These are phyloP conservation scores for Chlamydomonas sphaeroides DNA, from an alignment of 139 green algal species.

Conservation along the genomic window DNA sequence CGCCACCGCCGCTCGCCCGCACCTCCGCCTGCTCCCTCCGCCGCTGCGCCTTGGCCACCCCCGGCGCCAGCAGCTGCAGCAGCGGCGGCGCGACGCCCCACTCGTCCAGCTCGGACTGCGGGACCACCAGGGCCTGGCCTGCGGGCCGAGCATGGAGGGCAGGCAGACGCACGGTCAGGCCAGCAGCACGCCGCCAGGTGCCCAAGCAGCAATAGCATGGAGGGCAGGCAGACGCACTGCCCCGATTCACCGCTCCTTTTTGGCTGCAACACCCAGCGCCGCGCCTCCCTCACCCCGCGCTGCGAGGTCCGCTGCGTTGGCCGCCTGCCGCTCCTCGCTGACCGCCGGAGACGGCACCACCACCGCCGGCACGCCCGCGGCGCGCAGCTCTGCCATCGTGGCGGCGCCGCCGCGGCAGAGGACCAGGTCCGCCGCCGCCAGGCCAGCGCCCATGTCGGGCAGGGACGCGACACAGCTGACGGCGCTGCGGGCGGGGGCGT, in stretches of 20 bases:
- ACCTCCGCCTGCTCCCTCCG: too few relatives aligned
- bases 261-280: neutral
- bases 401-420: slow-evolving; percentile 12
- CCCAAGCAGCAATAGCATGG: neutral
- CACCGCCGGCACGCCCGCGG: neutral
- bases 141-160: neutral
- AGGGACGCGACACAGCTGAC: slow-evolving; percentile 10
- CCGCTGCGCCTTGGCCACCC: too few relatives aligned
- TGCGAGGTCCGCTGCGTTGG: slow-evolving; percentile 18
- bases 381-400: slow-evolving; percentile 26
- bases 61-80: slow-evolving; percentile 12
- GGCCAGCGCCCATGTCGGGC: neutral
- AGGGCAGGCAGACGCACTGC: neutral
- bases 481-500: too few relatives aligned
- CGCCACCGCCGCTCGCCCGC: too few relatives aligned
- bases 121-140: slow-evolving; percentile 14
- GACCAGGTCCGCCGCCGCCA: slow-evolving; percentile 23
- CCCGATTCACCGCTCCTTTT: neutral
- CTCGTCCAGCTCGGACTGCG: slow-evolving; percentile 27
- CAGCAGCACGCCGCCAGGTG: too few relatives aligned
- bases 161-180: too few relatives aligned
- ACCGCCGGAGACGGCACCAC: slow-evolving; percentile 32
- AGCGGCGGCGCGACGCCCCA: neutral
- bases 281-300: neutral
- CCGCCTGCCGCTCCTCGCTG: slow-evolving; percentile 22